Conservation (phyloP, 78 protist genomes). For the Dictyostelium capitatum region DNA sequence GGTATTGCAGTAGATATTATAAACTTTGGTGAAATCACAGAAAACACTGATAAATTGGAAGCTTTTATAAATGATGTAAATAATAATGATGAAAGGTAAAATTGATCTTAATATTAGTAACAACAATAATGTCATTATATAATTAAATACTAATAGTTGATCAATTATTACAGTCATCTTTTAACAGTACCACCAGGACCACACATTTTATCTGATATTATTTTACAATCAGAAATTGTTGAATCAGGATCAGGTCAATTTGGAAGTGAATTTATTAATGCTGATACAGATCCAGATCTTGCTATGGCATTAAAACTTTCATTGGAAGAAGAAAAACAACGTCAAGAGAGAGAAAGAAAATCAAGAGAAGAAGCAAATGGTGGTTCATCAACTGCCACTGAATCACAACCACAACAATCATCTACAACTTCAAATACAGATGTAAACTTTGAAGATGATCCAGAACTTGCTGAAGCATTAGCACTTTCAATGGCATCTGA, state of each 20-base stretch:
- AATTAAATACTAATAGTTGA: no score
- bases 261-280: slow-evolving; percentile 73
- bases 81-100: slow-evolving; percentile 88
- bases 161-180: slow-evolving; percentile 78
- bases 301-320: slow-evolving; percentile 95
- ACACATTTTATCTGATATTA: slow-evolving; percentile 89
- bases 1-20: slow-evolving; percentile 94
- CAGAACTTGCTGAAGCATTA: slow-evolving; percentile 81
- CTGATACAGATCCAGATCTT: slow-evolving; percentile 90
- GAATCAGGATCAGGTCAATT: slow-evolving; percentile 45
- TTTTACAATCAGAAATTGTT: slow-evolving; percentile 86
- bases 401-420: background rate
- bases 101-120: background rate
- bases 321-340: slow-evolving; percentile 93
- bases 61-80: slow-evolving; percentile 92
- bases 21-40: slow-evolving; percentile 93
- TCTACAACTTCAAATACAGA: background rate
- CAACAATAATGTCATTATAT: no score
- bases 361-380: slow-evolving; percentile 55
- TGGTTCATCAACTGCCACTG: slow-evolving; percentile 15
- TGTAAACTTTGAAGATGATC: slow-evolving; percentile 80
- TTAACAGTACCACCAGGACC: slow-evolving; percentile 95
- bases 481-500: slow-evolving; percentile 79
- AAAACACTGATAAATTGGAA: slow-evolving; percentile 92
- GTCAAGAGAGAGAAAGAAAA: slow-evolving; percentile 88